Percentiles rank a stretch among this genome's conserved stretches.
These are phyloP conservation scores for Lophiotrema nucula DNA, from an alignment of 495 filamentous ascomycete genomes.

Conservation along the genomic window DNA sequence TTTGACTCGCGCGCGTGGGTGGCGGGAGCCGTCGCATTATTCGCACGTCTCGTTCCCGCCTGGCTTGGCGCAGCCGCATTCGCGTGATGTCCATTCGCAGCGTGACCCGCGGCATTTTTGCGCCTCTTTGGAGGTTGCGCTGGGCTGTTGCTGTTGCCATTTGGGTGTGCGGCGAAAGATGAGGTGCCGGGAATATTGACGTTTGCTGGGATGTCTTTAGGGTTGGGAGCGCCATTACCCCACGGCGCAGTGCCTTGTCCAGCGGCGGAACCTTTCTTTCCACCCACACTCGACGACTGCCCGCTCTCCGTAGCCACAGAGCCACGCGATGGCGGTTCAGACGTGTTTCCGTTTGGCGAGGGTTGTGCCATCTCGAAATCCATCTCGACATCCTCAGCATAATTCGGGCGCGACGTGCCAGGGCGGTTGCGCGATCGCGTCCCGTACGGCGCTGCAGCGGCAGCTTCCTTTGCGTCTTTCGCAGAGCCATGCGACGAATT, in stretches of 20 bases:
- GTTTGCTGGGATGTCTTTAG: constrained; percentile 49
- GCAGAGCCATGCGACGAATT: constrained; percentile 40
- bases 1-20: constrained; percentile 53
- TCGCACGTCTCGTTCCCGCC: constrained; percentile 23
- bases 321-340: constrained; percentile 27
- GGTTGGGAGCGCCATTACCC: constrained; percentile 20
- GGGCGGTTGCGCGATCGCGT: constrained; percentile 92
- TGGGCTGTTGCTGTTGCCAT: constrained; percentile 41
- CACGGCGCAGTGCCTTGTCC: constrained; percentile 30
- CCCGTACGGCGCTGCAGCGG: constrained; percentile 72
- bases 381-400: constrained; percentile 92
- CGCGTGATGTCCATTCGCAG: constrained; percentile 32
- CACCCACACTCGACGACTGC: constrained; percentile 21
- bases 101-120: constrained; percentile 55
- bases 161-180: constrained; percentile 56
- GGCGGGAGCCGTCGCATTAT: constrained; percentile 17
- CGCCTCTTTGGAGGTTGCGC: constrained; percentile 61
- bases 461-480: constrained; percentile 29
- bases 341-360: constrained; percentile 29
- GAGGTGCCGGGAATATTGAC: constrained; percentile 63
- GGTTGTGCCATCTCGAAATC: constrained; percentile 63
- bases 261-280: constrained; percentile 25
- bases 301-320: constrained; percentile 25
- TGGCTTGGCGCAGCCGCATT: constrained; percentile 29
- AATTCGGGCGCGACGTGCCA: constrained; percentile 79